A percentile compares a stretch with the other conserved stretches of the same genome.
These are phyloP conservation scores for Stereocaulon alpinum DNA, from an alignment of 495 filamentous ascomycete species.

Conservation along the genomic window DNA sequence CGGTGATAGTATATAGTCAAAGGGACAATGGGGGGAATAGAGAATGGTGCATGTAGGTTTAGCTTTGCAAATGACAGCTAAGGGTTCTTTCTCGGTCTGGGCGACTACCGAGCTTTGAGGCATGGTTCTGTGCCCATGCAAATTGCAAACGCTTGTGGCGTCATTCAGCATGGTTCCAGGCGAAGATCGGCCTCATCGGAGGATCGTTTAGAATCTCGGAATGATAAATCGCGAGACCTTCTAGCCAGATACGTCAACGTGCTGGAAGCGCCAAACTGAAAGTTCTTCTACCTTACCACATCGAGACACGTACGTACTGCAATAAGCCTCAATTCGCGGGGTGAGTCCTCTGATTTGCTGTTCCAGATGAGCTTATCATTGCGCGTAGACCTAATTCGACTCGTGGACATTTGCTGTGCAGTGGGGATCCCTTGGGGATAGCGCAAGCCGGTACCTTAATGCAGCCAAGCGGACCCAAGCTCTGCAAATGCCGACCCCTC, in stretches of 20 bases:
- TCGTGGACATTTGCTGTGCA: not conserved
- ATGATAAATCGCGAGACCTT: not conserved
- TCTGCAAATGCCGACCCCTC: not conserved
- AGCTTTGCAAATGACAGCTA: not conserved
- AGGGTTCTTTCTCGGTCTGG: not conserved
- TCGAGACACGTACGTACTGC: not conserved
- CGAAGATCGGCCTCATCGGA: not conserved
- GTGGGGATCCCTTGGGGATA: not conserved
- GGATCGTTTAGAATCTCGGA: not conserved
- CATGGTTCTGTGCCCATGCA: not conserved
- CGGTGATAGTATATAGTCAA: too few species aligned
- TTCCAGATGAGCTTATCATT: not conserved
- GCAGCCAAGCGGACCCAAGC: not conserved
- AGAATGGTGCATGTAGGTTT: not conserved
- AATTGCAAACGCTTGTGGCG: not conserved
- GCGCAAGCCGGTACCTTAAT: not conserved
- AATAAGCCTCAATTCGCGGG: not conserved
- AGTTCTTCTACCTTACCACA: not conserved
- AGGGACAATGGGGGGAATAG: not conserved
- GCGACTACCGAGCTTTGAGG: not conserved
- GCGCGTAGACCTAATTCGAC: not conserved
- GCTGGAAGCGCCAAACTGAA: not conserved
- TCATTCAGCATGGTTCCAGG: conserved; percentile 1
- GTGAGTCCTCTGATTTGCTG: not conserved
- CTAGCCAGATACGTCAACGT: not conserved